Base-by-base conservation (phyloP, 805 yeast genomes). In the Kodamaea neixiangensis region DNA sequence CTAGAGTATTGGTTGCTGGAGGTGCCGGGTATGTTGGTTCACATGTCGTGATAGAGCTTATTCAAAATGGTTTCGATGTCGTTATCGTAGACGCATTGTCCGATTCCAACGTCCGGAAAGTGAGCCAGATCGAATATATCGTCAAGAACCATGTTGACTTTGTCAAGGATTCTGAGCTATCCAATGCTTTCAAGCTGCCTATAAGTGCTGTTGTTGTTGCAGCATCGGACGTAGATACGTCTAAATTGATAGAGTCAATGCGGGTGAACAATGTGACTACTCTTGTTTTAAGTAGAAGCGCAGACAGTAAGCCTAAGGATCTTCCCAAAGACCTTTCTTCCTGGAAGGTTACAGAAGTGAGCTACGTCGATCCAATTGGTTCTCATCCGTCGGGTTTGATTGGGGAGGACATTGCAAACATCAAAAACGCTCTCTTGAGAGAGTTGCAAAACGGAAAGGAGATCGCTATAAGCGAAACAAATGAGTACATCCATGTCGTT, bases 11-110 rank as follows among this genome's bases (percentile, higher is more conserved):
- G 48, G 92, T 88, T 22, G 87, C 94, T 18, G 96, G 96, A 42
- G 96, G 96, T 44, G 89, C 93, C 21, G 94, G 96, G 17, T 88
- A 88, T 68, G 87, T 89, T 61, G 96, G 94, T 20, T 85, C 93
- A 7, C 94, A 88, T 64, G 85, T 93, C 1, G 88, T 79, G 14
- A 81, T 83, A 44, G 87, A 82, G 58, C 75, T 85, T 48, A 64
- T 84, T 46, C 76, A 79, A 53, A 75, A 79, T 47, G 89, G 89
- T 20, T 78, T 82, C 60, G 77, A 84, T 22, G 89, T 87, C 29
- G 83, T 88, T n/a, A 78, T 88, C 41, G 81, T 85, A 18, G 96
- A 88, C 66, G 85, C 85, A 65, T 71, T 86, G 52, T 69, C 75
- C 59, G 88, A 86, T 60, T 84, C 94, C 2, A 78, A 84, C 37